phyloP scores from a whole-genome alignment of 2,329 filamentous ascomycete genomes.

The Aspergillus sp. region DNA sequence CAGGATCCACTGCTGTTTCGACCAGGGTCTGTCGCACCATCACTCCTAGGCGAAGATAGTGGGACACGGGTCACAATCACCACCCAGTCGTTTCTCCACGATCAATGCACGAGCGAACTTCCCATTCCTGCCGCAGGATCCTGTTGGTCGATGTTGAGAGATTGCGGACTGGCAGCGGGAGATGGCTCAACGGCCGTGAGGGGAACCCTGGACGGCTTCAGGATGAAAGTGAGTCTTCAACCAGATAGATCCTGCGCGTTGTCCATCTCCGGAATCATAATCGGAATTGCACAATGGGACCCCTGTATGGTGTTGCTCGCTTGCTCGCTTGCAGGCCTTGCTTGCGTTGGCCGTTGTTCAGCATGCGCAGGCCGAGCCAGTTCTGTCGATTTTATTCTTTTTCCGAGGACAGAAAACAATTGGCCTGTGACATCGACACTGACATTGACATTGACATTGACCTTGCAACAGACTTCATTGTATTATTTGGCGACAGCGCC shows the following conservation, averaged over 20 bases:
- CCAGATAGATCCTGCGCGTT: too few species aligned
- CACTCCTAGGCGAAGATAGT: neutral
- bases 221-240: too few species aligned
- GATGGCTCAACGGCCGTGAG: too few species aligned
- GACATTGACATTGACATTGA: neutral
- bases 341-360: too few species aligned
- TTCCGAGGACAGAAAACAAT: neutral
- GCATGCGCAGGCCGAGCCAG: neutral
- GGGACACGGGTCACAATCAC: neutral
- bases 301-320: too few species aligned
- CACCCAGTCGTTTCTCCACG: neutral
- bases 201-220: too few species aligned
- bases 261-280: too few species aligned
- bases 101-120: neutral
- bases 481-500: conserved; percentile 6
- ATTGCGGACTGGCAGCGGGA: neutral
- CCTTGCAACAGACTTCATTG: neutral
- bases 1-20: neutral
- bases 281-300: too few species aligned
- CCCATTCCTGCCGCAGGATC: neutral
- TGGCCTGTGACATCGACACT: neutral
- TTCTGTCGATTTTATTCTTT: neutral
- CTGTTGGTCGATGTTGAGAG: neutral
- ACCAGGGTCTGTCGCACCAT: neutral
- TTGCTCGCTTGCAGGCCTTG: too few species aligned